Percentiles rank a stretch among this genome's conserved stretches.
Conservation (phyloP, 2,329 filamentous ascomycete genomes). For the Botrytis galanthina region DNA sequence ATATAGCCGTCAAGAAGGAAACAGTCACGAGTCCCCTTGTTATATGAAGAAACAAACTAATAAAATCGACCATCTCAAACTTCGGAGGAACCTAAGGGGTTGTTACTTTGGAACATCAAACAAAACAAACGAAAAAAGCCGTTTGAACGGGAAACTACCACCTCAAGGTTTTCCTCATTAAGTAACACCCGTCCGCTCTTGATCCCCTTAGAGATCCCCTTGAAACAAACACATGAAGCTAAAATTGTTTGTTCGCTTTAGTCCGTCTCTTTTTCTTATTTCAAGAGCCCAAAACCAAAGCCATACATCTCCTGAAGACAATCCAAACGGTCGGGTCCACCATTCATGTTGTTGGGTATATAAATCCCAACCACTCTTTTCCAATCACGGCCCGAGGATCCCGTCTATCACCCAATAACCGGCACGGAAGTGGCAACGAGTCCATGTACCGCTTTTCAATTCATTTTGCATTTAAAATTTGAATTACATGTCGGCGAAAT, state of each 20-base stretch:
- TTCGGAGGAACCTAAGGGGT: slow-evolving; percentile 19
- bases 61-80: neutral
- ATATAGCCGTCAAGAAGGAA: slow-evolving; percentile 12
- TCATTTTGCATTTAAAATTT: slow-evolving; percentile 9
- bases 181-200: neutral
- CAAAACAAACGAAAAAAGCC: neutral
- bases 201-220: neutral
- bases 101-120: slow-evolving; percentile 12
- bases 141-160: neutral
- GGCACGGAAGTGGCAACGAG: slow-evolving; percentile 14
- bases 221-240: slow-evolving; percentile 14
- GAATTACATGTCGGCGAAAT: slow-evolving; percentile 16
- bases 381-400: slow-evolving; percentile 19
- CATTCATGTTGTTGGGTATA: slow-evolving; percentile 3
- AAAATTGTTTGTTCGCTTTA: slow-evolving; percentile 11
- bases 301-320: neutral
- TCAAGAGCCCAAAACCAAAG: neutral
- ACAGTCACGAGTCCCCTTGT: slow-evolving; percentile 16
- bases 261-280: too few species aligned
- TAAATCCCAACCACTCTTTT: slow-evolving; percentile 4
- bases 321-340: slow-evolving; percentile 19
- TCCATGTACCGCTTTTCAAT: slow-evolving; percentile 13
- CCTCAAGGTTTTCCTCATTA: neutral
- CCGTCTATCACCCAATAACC: slow-evolving; percentile 12
- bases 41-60: slow-evolving; percentile 12